Conservation (phyloP, 116 monocot genomes). For the Zostera marina region DNA sequence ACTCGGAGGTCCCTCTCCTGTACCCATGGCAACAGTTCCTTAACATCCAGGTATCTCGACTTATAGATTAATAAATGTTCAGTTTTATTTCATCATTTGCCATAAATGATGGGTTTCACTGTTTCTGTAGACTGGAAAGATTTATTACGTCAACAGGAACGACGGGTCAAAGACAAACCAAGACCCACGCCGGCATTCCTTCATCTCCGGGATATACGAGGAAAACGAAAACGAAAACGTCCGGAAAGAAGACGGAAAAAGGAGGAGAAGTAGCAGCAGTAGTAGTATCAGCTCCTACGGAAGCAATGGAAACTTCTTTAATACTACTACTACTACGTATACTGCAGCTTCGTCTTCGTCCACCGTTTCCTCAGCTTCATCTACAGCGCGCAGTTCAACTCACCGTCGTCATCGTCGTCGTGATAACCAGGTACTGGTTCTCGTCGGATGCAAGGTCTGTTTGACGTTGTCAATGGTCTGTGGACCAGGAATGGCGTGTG, state of each 20-base stretch:
- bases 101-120: too few species aligned
- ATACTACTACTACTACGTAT: too few species aligned
- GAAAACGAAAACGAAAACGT: conserved; percentile 3
- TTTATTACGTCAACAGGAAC: conserved; percentile 67
- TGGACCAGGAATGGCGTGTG: conserved; percentile 1
- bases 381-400: not conserved
- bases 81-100: too few species aligned
- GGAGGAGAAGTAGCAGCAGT: too few species aligned
- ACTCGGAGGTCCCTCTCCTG: conserved; percentile 15
- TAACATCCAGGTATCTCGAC: conserved; percentile 12
- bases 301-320: too few species aligned
- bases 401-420: too few species aligned
- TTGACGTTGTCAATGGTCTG: conserved; percentile 9
- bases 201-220: not conserved
- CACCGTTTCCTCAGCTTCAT: not conserved
- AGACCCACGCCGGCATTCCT: conserved; percentile 36
- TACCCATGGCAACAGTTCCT: conserved; percentile 23
- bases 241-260: too few species aligned
- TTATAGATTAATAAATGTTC: too few species aligned
- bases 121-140: conserved; percentile 39
- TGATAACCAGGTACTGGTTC: not conserved
- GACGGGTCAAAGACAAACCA: conserved; percentile 35
- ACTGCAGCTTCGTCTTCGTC: not conserved
- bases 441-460: conserved; percentile 8
- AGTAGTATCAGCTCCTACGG: conserved; percentile 7